These are phyloP conservation scores for Diaporthe sp. DNA, from an alignment of 2,329 filamentous ascomycete genomes.

Conservation along the genomic window DNA sequence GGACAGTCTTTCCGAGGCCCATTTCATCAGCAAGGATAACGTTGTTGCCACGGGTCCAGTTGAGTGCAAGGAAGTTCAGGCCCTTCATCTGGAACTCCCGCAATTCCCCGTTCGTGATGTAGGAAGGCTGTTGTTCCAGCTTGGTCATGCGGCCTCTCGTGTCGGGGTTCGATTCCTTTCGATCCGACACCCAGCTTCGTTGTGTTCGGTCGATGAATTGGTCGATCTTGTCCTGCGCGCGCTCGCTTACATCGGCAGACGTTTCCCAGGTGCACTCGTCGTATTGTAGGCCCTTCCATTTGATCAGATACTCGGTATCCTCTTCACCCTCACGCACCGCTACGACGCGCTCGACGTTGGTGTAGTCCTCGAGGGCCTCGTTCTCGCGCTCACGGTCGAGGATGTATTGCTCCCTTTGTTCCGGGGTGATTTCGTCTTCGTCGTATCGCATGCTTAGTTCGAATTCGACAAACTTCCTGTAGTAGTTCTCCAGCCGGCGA, in stretches of 20 bases:
- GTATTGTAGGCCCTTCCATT: slow-evolving; percentile 96
- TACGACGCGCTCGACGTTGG: slow-evolving; percentile 93
- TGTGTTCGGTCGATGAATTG: slow-evolving; percentile 88
- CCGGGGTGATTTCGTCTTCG: slow-evolving; percentile 80
- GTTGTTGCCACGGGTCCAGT: slow-evolving; percentile 95
- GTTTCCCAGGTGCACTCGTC: slow-evolving; percentile 96
- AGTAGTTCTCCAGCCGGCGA: slow-evolving; percentile 95
- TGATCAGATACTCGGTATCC: slow-evolving; percentile 90
- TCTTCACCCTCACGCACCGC: slow-evolving; percentile 84
- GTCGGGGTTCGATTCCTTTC: slow-evolving; percentile 79
- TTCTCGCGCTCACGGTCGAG: slow-evolving; percentile 94
- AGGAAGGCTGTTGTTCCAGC: slow-evolving; percentile 85
- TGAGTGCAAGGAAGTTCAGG: slow-evolving; percentile 94
- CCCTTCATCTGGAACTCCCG: slow-evolving; percentile 95
- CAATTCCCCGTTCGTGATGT: slow-evolving; percentile 86
- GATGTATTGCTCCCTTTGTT: slow-evolving; percentile 93
- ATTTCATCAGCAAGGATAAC: slow-evolving; percentile 99
- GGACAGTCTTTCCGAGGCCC: slow-evolving; percentile 98
- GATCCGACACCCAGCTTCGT: slow-evolving; percentile 84
- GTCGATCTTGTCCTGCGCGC: slow-evolving; percentile 92
- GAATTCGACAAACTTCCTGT: slow-evolving; percentile 83
- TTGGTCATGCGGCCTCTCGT: slow-evolving; percentile 82
- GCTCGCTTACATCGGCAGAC: slow-evolving; percentile 79
- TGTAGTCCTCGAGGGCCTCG: slow-evolving; percentile 90
- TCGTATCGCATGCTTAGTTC: slow-evolving; percentile 84